Evolutionary conservation across 345 rosid species (phyloP), one percentile per base, ranked within the genome.

Genomic region (Toxicodendron radicans): DNA sequence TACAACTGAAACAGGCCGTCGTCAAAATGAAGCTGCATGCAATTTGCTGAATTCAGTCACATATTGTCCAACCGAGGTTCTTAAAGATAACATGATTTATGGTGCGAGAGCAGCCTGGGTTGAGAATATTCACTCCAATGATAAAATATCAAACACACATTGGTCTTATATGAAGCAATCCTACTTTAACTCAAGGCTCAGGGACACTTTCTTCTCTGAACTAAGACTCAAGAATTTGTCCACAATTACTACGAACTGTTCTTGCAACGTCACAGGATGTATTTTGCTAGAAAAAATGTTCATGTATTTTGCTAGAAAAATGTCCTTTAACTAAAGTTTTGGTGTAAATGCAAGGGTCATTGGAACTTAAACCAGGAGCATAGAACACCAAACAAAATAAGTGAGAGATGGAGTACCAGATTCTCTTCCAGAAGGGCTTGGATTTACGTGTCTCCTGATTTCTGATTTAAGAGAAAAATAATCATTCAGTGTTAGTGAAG

Each of bases 351-450:
- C 59, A 30, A 67, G 8, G 46, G 59, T 58, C 6, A 64, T 51
- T 66, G 32, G 27, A 32, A 32, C 24, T 4, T 68, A 41, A 56
- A 70, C 53, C 12, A 23, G 63, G 52, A 70, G 18, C 8, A 58
- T 32, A 48, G 45, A 12, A 21, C 4, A 1, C 30, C 16, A 14
- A 13, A 13, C 32, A 3, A 10, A 45, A 63, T 30, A 4, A 38
- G 7, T 41, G 33, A 12, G n/a, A 11, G 21, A 51, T 41, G 27
- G 45, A 56, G 52, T 83, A 83, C 85, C 87, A 62, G 46, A 78
- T 67, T 58, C 64, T 66, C 74, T 76, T 86, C 79, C 84, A 78
- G 57, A 49, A 52, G 48, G 66, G 17, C 32, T 56, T 10, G 53
- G 79, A 70, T 73, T 80, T 58, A 20, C 16, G 58, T 24, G 52